These are phyloP conservation scores for Zelonia costaricensis DNA, from an alignment of 208 protist genomes.

Conservation along the genomic window DNA sequence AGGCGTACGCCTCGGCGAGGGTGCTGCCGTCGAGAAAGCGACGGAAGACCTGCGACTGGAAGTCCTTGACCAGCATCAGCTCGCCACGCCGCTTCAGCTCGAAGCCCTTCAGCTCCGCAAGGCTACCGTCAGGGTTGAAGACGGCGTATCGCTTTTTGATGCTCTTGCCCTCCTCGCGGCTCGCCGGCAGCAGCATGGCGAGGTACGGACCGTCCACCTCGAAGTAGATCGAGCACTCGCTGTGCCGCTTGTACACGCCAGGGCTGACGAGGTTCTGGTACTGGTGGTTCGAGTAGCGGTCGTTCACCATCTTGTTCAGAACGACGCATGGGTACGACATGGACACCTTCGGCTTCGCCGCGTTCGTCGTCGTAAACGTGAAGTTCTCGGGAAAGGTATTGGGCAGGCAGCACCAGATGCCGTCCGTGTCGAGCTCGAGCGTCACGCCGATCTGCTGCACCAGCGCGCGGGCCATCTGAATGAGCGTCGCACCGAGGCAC, in stretches of 20 bases:
- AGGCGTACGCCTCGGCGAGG: slow-evolving; percentile 96
- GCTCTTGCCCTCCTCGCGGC: slow-evolving; percentile 98
- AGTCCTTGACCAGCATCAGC: slow-evolving; percentile 99
- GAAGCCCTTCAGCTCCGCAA: slow-evolving; percentile 99
- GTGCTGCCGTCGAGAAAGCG: slow-evolving; percentile 96
- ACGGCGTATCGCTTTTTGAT: slow-evolving; percentile 99
- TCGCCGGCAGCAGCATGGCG: slow-evolving; percentile 99
- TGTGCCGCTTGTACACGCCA: slow-evolving; percentile 73
- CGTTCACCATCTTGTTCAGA: slow-evolving; percentile 98
- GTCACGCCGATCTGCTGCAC: slow-evolving; percentile 98
- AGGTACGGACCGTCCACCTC: slow-evolving; percentile 99
- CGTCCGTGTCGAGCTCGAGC: slow-evolving; percentile 99
- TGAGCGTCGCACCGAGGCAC: slow-evolving; percentile 99
- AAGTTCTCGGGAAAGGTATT: slow-evolving; percentile 97
- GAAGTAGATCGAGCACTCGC: slow-evolving; percentile 99
- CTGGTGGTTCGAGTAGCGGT: slow-evolving; percentile 99
- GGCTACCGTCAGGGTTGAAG: slow-evolving; percentile 96
- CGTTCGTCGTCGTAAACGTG: slow-evolving; percentile 75
- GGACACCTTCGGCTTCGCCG: slow-evolving; percentile 60
- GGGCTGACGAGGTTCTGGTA: slow-evolving; percentile 94
- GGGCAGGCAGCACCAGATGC: slow-evolving; percentile 99
- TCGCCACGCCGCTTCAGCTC: slow-evolving; percentile 99
- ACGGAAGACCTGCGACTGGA: slow-evolving; percentile 97
- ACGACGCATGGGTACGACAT: slow-evolving; percentile 98
- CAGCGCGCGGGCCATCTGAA: slow-evolving; percentile 96